Evolutionary conservation across 2,329 filamentous ascomycete species (phyloP).

Genomic region (Chlorencoelia australis): DNA sequence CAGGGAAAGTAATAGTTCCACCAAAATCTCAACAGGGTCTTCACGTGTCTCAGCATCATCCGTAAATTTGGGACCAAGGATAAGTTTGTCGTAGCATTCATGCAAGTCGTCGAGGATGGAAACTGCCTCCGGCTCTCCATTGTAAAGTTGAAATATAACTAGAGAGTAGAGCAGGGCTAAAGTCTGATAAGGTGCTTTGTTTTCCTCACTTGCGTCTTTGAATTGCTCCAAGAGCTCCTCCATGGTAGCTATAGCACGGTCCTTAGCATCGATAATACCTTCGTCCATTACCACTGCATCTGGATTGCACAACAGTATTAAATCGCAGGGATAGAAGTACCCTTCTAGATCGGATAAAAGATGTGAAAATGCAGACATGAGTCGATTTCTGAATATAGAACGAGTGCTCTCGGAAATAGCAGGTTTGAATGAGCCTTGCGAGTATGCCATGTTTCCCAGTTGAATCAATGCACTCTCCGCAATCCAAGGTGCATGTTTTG

Average conservation of each 20-base stretch:
- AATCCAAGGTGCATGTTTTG: constrained; percentile 18
- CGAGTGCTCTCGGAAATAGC: constrained; percentile 42
- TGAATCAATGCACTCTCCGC: constrained; percentile 17
- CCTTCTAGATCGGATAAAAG: constrained; percentile 44
- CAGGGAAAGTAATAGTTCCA: constrained; percentile 87
- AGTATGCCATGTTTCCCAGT: constrained; percentile 46
- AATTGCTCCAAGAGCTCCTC: constrained; percentile 39
- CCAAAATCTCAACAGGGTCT: constrained; percentile 60
- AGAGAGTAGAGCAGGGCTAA: constrained; percentile 76
- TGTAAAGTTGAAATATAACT: constrained; percentile 80
- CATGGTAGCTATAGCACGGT: constrained; percentile 42
- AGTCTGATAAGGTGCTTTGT: constrained; percentile 38
- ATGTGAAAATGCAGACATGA: constrained; percentile 48
- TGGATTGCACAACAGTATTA: constrained; percentile 18
- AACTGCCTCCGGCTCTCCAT: constrained; percentile 77
- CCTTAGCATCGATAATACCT: constrained; percentile 41
- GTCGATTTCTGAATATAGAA: constrained; percentile 44
- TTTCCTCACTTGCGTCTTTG: constrained; percentile 26
- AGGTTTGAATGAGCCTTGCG: constrained; percentile 31
- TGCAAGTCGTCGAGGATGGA: constrained; percentile 75
- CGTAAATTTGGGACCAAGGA: constrained; percentile 36
- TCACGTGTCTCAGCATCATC: constrained; percentile 41
- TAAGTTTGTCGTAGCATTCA: constrained; percentile 58
- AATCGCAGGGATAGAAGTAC: constrained; percentile 32
- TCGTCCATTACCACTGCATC: constrained; percentile 43